Conservation (phyloP, 2,329 filamentous ascomycete genomes). For the Scytalidium lignicola region DNA sequence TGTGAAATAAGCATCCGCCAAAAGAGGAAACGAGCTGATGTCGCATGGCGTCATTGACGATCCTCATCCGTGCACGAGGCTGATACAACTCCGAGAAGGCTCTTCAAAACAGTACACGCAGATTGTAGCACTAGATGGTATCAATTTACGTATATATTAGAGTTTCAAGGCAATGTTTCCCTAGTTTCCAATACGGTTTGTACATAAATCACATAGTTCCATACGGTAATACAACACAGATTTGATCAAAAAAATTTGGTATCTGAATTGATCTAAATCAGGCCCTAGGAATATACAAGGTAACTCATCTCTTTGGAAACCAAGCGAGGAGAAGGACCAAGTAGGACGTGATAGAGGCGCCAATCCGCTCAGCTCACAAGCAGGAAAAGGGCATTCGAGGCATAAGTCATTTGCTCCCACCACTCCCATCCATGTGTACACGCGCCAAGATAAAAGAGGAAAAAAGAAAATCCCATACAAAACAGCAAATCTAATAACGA, state of each 20-base stretch:
- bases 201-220: not conserved
- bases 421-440: conserved; percentile 15
- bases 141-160: no score
- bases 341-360: conserved; percentile 16
- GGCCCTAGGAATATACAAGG: conserved; percentile 15
- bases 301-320: conserved; percentile 2
- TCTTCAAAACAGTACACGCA: no score
- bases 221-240: not conserved
- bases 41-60: not conserved
- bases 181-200: no score
- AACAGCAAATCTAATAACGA: not conserved
- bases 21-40: conserved; percentile 1
- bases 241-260: conserved; percentile 9
- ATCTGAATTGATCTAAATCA: conserved; percentile 16
- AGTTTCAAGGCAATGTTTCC: no score
- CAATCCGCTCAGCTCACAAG: conserved; percentile 9
- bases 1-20: not conserved
- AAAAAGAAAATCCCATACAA: not conserved
- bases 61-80: not conserved
- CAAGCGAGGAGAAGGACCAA: conserved; percentile 7
- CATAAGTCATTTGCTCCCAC: conserved; percentile 9
- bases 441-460: conserved; percentile 1
- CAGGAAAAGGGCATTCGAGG: not conserved
- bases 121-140: no score
- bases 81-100: not conserved